Percentiles rank a stretch among this genome's conserved stretches.
Evolutionary conservation across 129 eudicot species (phyloP).

Genomic region (Tagetes erecta): DNA sequence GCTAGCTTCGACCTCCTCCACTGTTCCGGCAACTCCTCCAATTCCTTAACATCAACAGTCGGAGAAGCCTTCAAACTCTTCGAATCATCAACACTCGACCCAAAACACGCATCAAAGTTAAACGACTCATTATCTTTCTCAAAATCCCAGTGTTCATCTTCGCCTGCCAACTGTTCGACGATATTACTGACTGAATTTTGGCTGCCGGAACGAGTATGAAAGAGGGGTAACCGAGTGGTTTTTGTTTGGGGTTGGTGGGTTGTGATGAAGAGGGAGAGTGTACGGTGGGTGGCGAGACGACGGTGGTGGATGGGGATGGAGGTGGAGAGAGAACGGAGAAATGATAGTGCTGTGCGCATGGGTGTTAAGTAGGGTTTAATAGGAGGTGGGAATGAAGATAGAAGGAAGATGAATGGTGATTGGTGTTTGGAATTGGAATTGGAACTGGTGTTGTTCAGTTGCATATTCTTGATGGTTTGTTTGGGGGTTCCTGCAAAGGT

Average conservation of each 20-base stretch:
- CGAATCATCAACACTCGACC: slow-evolving; percentile 29
- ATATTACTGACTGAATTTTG: slow-evolving; percentile 38
- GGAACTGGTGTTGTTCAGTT: background rate
- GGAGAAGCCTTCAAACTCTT: slow-evolving; percentile 32
- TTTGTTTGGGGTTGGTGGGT: background rate
- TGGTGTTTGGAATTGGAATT: background rate
- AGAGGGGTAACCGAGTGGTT: slow-evolving; percentile 8
- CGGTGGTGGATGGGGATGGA: slow-evolving; percentile 31
- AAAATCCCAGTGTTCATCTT: slow-evolving; percentile 31
- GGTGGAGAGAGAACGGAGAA: slow-evolving; percentile 40
- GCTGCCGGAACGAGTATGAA: slow-evolving; percentile 17
- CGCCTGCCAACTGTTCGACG: slow-evolving; percentile 49
- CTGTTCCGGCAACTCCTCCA: slow-evolving; percentile 87
- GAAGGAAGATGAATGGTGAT: slow-evolving; percentile 22
- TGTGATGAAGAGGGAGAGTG: slow-evolving; percentile 15
- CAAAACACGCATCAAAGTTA: slow-evolving; percentile 49
- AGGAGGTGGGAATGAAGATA: background rate
- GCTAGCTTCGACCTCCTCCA: slow-evolving; percentile 92
- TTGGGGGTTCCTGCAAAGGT: background rate
- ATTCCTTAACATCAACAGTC: slow-evolving; percentile 60
- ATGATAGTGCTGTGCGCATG: slow-evolving; percentile 46
- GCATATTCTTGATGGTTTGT: slow-evolving; percentile 5
- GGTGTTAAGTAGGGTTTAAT: slow-evolving; percentile 30
- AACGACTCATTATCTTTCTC: slow-evolving; percentile 37
- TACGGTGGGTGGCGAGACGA: slow-evolving; percentile 29